Evolutionary conservation across 1,284 basidiomycete species (phyloP).

Genomic region (Crocinoboletus sp.): DNA sequence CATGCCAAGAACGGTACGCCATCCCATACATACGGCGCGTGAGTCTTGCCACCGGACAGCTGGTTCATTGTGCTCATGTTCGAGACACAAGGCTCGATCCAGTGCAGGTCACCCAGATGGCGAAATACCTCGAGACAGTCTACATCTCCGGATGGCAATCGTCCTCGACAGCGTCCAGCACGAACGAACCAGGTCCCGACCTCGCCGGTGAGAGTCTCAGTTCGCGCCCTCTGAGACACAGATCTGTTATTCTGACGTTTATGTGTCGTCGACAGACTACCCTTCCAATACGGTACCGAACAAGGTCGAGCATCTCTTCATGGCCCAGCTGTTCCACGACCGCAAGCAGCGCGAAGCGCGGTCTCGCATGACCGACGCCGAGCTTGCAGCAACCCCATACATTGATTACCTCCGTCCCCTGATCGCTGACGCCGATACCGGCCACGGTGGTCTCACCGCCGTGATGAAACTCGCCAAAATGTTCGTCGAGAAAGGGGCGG

Average conservation of each 20-base stretch:
- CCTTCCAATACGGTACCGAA: conserved; percentile 94
- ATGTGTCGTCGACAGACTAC: conserved; percentile 53
- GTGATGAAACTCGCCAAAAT: conserved; percentile 78
- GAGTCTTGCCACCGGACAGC: no score
- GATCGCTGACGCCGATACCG: conserved; percentile 82
- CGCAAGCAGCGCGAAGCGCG: conserved; percentile 82
- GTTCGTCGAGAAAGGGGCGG: conserved; percentile 79
- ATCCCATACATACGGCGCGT: conserved; percentile 97
- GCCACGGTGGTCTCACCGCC: conserved; percentile 78
- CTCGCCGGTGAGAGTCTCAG: conserved; percentile 67
- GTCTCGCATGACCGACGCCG: conserved; percentile 62
- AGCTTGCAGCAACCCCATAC: conserved; percentile 62
- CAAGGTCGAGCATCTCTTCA: conserved; percentile 86
- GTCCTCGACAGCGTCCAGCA: conserved; percentile 87
- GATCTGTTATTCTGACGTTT: background rate
- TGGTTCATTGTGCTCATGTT: no score
- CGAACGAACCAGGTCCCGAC: conserved; percentile 96
- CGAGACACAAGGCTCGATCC: conserved; percentile 98
- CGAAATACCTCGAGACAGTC: conserved; percentile 96
- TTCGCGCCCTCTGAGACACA: background rate
- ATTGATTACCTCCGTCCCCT: conserved; percentile 70
- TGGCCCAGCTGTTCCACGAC: conserved; percentile 88
- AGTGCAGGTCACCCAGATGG: conserved; percentile 98
- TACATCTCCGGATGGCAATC: conserved; percentile 99
- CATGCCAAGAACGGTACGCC: conserved; percentile 72